These are phyloP conservation scores for Tuber microsphaerosporum DNA, from an alignment of 495 filamentous ascomycete species.

Conservation along the genomic window DNA sequence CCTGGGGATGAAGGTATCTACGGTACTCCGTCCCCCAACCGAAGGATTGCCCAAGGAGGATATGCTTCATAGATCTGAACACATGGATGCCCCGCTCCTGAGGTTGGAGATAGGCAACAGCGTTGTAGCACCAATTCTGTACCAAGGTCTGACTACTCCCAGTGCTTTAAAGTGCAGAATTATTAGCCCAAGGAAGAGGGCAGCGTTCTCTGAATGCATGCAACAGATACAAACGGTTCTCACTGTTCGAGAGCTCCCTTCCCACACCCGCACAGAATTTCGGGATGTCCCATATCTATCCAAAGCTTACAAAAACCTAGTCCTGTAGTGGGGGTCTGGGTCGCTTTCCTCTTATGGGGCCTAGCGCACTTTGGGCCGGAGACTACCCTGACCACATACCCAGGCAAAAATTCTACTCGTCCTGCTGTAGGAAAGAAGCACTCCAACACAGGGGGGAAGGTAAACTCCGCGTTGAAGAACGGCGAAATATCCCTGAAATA, in stretches of 20 bases:
- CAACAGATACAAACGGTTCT: background rate
- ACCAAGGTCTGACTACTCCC: constrained; percentile 68
- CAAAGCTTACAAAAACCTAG: background rate
- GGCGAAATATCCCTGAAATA: no score
- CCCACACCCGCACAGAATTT: background rate
- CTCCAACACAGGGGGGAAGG: no score
- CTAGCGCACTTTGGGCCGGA: constrained; percentile 59
- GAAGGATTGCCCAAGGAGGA: constrained; percentile 58
- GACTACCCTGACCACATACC: constrained; percentile 60
- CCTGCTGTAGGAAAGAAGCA: no score
- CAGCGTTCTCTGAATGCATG: constrained; percentile 59
- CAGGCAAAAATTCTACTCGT: constrained; percentile 53
- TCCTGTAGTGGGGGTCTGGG: constrained; percentile 56
- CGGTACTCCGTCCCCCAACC: constrained; percentile 58
- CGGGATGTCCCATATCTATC: background rate
- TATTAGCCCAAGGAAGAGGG: constrained; percentile 60
- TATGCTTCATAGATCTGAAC: constrained; percentile 65
- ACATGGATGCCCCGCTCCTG: constrained; percentile 68
- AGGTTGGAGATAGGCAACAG: constrained; percentile 60
- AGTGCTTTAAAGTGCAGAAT: constrained; percentile 58
- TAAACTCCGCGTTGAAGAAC: no score
- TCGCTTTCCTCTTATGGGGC: constrained; percentile 55
- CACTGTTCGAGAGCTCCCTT: background rate
- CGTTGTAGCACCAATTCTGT: constrained; percentile 69
- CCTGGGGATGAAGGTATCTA: constrained; percentile 52